These are phyloP conservation scores for Aureobasidium sp. DNA, from an alignment of 2,329 filamentous ascomycete species.

Conservation along the genomic window DNA sequence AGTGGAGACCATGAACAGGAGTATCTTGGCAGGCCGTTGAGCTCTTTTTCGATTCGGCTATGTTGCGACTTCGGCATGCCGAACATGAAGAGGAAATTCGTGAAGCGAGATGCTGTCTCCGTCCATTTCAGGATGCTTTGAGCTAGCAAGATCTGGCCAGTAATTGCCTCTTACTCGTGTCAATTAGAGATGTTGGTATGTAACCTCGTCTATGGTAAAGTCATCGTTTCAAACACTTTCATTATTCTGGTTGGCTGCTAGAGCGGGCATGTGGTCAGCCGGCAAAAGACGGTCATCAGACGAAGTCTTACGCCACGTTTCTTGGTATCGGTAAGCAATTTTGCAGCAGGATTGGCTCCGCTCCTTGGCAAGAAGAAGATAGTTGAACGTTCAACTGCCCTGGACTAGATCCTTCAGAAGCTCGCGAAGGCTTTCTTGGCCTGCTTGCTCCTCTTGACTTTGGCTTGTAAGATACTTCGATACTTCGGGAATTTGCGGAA, in stretches of 20 bases:
- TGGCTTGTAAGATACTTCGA: slow-evolving; percentile 4
- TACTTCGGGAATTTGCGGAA: slow-evolving; percentile 1
- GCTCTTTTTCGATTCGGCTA: background rate
- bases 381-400: background rate
- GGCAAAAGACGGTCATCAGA: background rate
- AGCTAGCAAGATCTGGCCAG: background rate
- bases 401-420: background rate
- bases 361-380: slow-evolving; percentile 5
- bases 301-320: slow-evolving; percentile 3
- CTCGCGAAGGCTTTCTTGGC: slow-evolving; percentile 14
- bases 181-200: background rate
- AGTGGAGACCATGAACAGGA: background rate
- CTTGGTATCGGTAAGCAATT: slow-evolving; percentile 15
- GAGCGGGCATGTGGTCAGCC: background rate
- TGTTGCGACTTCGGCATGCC: slow-evolving; percentile 9
- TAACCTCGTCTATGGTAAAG: background rate
- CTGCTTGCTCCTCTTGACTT: slow-evolving; percentile 11
- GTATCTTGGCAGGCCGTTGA: background rate
- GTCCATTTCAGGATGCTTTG: background rate
- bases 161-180: background rate
- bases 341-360: slow-evolving; percentile 4
- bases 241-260: background rate
- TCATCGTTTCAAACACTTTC: background rate
- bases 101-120: background rate
- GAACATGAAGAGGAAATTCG: background rate